Percentiles rank a stretch among this genome's conserved stretches.
These are phyloP conservation scores for Boletus rubropictus DNA, from an alignment of 768 basidiomycete genomes.

Conservation along the genomic window DNA sequence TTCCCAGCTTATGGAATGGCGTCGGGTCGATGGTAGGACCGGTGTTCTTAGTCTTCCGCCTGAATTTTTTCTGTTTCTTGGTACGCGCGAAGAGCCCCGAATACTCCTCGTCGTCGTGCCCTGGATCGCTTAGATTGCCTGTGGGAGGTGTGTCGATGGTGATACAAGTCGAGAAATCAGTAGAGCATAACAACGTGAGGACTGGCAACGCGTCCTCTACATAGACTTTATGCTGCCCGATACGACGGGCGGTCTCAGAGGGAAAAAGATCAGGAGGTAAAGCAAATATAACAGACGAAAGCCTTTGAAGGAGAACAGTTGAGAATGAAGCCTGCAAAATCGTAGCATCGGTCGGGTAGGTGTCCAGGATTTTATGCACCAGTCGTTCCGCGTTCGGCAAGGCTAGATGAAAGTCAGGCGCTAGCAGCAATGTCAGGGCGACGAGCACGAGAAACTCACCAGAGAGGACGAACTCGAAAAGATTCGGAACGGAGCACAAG, in stretches of 20 bases:
- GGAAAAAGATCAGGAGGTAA: constrained; percentile 17
- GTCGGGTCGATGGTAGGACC: constrained; percentile 19
- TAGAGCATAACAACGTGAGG: constrained; percentile 13
- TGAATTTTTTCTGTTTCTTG: constrained; percentile 28
- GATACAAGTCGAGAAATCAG: constrained; percentile 5
- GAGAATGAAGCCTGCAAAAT: constrained; percentile 20
- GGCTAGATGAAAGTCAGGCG: constrained; percentile 9
- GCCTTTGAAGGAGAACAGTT: constrained; percentile 17
- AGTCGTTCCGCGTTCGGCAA: constrained; percentile 11
- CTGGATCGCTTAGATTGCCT: background rate
- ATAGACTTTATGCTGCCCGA: constrained; percentile 20
- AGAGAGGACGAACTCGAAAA: constrained; percentile 30
- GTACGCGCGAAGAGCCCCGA: constrained; percentile 7
- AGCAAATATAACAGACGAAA: constrained; percentile 25
- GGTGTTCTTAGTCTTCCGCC: constrained; percentile 12
- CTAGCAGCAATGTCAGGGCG: background rate
- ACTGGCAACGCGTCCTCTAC: constrained; percentile 22
- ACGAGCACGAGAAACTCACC: constrained; percentile 9
- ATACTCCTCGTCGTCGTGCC: background rate
- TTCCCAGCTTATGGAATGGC: constrained; percentile 29
- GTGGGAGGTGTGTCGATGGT: background rate
- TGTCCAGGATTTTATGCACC: constrained; percentile 26
- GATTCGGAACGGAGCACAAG: constrained; percentile 21
- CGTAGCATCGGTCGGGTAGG: constrained; percentile 28
- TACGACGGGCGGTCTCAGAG: constrained; percentile 3